phyloP scores from a whole-genome alignment of 2,329 filamentous ascomycete species.

The Aspergillus sp. region DNA sequence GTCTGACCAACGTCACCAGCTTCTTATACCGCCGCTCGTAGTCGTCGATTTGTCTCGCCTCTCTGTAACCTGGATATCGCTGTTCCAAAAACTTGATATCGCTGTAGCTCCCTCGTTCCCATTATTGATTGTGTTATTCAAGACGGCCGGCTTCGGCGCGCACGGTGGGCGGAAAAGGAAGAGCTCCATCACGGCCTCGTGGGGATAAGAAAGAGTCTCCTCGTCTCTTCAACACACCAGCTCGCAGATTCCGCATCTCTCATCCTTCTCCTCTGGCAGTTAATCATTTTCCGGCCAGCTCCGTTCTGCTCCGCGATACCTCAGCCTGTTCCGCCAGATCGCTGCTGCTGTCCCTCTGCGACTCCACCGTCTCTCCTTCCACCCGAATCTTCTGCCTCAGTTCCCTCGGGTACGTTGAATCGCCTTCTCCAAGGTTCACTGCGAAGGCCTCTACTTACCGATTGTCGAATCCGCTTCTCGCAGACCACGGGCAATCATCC shows the following conservation, averaged over 20 bases:
- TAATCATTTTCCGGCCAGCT: slow-evolving; percentile 19
- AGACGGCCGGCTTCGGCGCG: slow-evolving; percentile 29
- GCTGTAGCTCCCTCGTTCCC: not conserved
- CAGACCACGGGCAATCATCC: slow-evolving; percentile 12
- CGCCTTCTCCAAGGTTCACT: slow-evolving; percentile 9
- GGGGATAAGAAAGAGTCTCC: slow-evolving; percentile 17
- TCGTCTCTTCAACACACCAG: slow-evolving; percentile 3
- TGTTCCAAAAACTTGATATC: not conserved
- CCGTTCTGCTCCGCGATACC: not conserved
- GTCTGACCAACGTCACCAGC: slow-evolving; percentile 11
- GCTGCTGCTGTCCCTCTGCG: slow-evolving; percentile 14
- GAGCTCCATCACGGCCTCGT: slow-evolving; percentile 17
- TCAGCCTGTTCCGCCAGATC: slow-evolving; percentile 16
- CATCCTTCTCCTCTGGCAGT: slow-evolving; percentile 9
- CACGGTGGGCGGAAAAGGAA: slow-evolving; percentile 24
- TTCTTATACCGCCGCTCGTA: not conserved
- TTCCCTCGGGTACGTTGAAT: slow-evolving; percentile 32
- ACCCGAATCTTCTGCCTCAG: slow-evolving; percentile 28
- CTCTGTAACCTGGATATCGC: not conserved
- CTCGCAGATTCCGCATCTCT: not conserved
- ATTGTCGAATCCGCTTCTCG: slow-evolving; percentile 9
- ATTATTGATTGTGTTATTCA: slow-evolving; percentile 10
- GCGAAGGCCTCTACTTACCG: slow-evolving; percentile 11
- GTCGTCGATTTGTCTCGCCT: slow-evolving; percentile 18
- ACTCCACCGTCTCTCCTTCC: slow-evolving; percentile 37